Percentiles rank a stretch among this genome's conserved stretches.
Conservation (phyloP, 805 yeast species). For the Candida chilensis region DNA sequence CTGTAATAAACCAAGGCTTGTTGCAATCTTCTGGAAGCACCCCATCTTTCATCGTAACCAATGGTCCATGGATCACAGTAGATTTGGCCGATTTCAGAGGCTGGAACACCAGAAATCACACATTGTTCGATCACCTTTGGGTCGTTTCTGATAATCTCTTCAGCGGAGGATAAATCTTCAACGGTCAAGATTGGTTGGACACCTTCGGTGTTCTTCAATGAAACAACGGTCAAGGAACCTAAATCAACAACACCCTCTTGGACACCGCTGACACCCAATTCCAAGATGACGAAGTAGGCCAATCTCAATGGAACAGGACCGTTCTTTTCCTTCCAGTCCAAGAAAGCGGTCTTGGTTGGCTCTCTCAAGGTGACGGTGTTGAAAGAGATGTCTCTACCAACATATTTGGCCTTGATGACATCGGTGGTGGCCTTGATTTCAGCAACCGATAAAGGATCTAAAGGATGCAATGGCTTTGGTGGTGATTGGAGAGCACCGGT, state of each 20-base stretch:
- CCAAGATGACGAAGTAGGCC: constrained; percentile 57
- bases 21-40: constrained; percentile 63
- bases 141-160: constrained; percentile 58
- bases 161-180: constrained; percentile 55
- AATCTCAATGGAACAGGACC: constrained; percentile 62
- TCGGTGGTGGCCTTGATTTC: constrained; percentile 55
- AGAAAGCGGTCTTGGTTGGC: constrained; percentile 56
- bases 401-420: constrained; percentile 38
- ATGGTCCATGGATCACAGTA: constrained; percentile 68
- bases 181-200: constrained; percentile 72
- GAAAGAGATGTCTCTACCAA: constrained; percentile 39
- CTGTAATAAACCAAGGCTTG: constrained; percentile 78
- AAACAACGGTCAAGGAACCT: constrained; percentile 33
- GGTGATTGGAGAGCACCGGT: constrained; percentile 47
- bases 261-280: constrained; percentile 49
- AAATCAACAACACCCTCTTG: constrained; percentile 67
- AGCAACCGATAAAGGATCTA: constrained; percentile 59
- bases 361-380: constrained; percentile 66
- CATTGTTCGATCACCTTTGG: constrained; percentile 69
- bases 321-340: constrained; percentile 53
- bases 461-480: constrained; percentile 51
- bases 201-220: constrained; percentile 41
- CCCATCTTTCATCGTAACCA: constrained; percentile 74
- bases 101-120: constrained; percentile 59
- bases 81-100: constrained; percentile 46